Percentiles rank a stretch among this genome's conserved stretches.
phyloP scores from a whole-genome alignment of 805 yeast genomes.

The Grigorovia jiainica region DNA sequence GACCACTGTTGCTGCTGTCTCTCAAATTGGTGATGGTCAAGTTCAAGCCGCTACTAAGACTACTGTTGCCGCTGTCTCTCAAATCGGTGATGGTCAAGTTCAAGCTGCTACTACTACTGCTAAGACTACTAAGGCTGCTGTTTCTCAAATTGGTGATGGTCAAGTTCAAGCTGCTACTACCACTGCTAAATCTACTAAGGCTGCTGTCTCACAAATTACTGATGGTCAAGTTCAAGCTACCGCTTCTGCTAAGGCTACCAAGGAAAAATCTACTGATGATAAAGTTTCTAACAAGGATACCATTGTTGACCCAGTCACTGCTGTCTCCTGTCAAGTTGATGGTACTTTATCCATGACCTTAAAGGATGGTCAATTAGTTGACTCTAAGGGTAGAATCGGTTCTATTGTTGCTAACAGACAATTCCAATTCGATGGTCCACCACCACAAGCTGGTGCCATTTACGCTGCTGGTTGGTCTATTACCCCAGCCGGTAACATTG shows the following conservation, averaged over 20 bases:
- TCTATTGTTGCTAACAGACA: conserved; percentile 77
- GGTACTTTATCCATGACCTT: conserved; percentile 50
- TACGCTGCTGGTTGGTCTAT: conserved; percentile 61
- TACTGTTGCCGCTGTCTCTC: conserved; percentile 21
- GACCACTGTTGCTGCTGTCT: conserved; percentile 24
- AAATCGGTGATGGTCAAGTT: conserved; percentile 52
- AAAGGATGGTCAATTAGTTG: conserved; percentile 42
- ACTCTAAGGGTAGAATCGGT: conserved; percentile 59
- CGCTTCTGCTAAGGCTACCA: conserved; percentile 31
- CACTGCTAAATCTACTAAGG: conserved; percentile 29
- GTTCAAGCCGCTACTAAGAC: conserved; percentile 39
- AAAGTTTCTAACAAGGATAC: conserved; percentile 18
- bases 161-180: conserved; percentile 50
- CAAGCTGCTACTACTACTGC: conserved; percentile 21
- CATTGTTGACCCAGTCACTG: conserved; percentile 30
- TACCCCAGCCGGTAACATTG: conserved; percentile 48
- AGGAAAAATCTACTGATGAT: conserved; percentile 27
- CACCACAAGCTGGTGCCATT: conserved; percentile 73
- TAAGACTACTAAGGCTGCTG: conserved; percentile 38
- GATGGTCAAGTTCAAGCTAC: conserved; percentile 50
- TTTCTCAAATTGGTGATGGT: conserved; percentile 40
- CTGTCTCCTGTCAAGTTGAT: conserved; percentile 36
- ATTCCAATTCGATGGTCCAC: conserved; percentile 81
- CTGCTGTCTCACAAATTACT: conserved; percentile 35
- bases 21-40: conserved; percentile 53